Conservation (phyloP, 2,329 filamentous ascomycete species). For the Sphaerulina vaccinii region DNA sequence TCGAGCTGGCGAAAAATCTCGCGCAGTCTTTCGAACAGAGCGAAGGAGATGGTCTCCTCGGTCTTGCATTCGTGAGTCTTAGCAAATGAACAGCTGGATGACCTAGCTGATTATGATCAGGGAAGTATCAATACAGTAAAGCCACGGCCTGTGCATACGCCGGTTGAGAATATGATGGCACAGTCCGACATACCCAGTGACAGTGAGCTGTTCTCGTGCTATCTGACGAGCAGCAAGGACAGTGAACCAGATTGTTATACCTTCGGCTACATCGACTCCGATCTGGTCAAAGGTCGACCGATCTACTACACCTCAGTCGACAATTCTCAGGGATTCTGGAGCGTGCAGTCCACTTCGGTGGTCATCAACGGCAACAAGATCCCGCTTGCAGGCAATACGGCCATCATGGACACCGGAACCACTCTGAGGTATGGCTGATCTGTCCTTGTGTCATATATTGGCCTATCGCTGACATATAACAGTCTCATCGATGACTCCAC, state of each 20-base stretch:
- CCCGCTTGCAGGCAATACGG: slow-evolving; percentile 56
- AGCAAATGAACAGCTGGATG: slow-evolving; percentile 38
- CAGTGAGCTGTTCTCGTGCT: slow-evolving; percentile 62
- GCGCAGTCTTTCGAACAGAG: slow-evolving; percentile 58
- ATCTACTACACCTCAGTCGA: slow-evolving; percentile 60
- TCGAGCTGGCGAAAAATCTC: slow-evolving; percentile 63
- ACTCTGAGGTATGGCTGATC: slow-evolving; percentile 49
- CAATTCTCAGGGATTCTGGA: slow-evolving; percentile 67
- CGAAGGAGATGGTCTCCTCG: slow-evolving; percentile 64
- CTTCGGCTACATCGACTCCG: slow-evolving; percentile 66
- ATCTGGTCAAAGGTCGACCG: slow-evolving; percentile 50
- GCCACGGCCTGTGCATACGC: slow-evolving; percentile 58
- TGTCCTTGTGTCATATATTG: no score
- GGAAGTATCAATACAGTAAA: slow-evolving; percentile 37
- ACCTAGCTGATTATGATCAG: slow-evolving; percentile 42
- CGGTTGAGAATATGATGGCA: slow-evolving; percentile 67
- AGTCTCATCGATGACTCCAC: slow-evolving; percentile 62
- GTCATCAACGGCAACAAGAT: slow-evolving; percentile 58
- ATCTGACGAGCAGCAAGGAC: slow-evolving; percentile 60
- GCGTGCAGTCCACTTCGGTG: slow-evolving; percentile 57
- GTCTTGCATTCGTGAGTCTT: slow-evolving; percentile 61
- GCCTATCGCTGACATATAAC: no score
- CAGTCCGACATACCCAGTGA: slow-evolving; percentile 55
- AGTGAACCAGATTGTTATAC: slow-evolving; percentile 60
- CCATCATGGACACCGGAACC: slow-evolving; percentile 71